phyloP scores from a whole-genome alignment of 345 rosid genomes.

The Abelmoschus esculentus region DNA sequence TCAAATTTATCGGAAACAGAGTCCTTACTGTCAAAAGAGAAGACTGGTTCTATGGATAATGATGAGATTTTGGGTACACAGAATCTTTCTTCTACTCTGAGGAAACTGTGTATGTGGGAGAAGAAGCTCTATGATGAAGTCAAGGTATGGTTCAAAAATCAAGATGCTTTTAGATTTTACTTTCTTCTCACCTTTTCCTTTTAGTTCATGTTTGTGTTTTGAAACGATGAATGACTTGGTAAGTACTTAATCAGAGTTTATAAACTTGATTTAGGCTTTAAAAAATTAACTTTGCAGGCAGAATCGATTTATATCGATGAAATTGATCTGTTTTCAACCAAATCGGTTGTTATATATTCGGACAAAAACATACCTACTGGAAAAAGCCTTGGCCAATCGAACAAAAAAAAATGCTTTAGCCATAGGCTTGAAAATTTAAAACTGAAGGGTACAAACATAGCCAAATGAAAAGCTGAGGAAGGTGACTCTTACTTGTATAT shows the following conservation, averaged over 20 bases:
- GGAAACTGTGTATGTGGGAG: slow-evolving; percentile 55
- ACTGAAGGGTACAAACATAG: too few relatives aligned
- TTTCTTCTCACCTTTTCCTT: slow-evolving; percentile 2
- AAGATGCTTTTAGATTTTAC: slow-evolving; percentile 6
- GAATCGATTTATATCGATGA: not conserved
- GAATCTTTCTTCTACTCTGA: slow-evolving; percentile 40
- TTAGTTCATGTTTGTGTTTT: not conserved
- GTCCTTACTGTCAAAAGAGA: slow-evolving; percentile 5
- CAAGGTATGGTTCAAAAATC: slow-evolving; percentile 30
- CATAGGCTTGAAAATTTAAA: too few relatives aligned
- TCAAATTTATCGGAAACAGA: slow-evolving; percentile 9
- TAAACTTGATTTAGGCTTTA: too few relatives aligned
- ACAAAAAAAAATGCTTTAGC: too few relatives aligned
- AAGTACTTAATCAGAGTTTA: too few relatives aligned
- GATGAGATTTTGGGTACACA: slow-evolving; percentile 15
- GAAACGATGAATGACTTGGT: not conserved
- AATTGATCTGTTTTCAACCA: not conserved
- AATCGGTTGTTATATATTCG: not conserved
- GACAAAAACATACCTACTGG: not conserved
- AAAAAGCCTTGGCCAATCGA: not conserved
- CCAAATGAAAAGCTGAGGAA: not conserved
- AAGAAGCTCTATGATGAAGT: slow-evolving; percentile 54
- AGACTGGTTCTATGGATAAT: slow-evolving; percentile 14
- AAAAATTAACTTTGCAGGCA: too few relatives aligned
- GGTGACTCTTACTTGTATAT: not conserved